A percentile compares a stretch with the other conserved stretches of the same genome.
These are phyloP conservation scores for Tolypocladium tropicale DNA, from an alignment of 2,329 filamentous ascomycete genomes.

Conservation along the genomic window DNA sequence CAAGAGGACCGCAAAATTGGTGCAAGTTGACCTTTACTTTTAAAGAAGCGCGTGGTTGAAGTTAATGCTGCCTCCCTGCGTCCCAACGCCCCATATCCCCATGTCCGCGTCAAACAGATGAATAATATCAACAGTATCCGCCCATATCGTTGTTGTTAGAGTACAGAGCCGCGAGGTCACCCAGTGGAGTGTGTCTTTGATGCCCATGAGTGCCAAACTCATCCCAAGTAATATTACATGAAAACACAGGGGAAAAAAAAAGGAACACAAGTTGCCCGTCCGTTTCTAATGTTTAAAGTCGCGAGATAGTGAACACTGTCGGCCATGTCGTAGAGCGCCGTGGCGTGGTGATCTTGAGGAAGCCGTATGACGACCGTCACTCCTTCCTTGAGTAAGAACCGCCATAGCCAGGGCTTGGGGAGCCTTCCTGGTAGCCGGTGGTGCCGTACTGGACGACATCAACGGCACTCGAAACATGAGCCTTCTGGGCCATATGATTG, in stretches of 20 bases:
- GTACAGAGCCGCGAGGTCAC: not conserved
- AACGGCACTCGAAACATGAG: conserved; percentile 11
- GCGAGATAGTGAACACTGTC: not conserved
- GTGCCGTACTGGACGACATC: conserved; percentile 22
- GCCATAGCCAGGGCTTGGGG: conserved; percentile 18
- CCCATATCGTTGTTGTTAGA: not conserved
- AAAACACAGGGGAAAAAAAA: not conserved
- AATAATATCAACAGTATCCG: not conserved
- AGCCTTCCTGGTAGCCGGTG: conserved; percentile 16
- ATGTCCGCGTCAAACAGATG: not conserved
- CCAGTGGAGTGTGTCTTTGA: not conserved
- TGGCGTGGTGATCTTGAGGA: not conserved
- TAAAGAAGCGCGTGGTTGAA: not conserved
- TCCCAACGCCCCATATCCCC: not conserved
- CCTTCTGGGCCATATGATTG: conserved; percentile 13
- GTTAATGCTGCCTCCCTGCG: not conserved
- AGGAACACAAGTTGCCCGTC: not conserved
- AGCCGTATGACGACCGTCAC: not conserved
- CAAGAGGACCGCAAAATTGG: not conserved
- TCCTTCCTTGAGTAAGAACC: conserved; percentile 9
- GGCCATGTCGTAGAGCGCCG: not conserved
- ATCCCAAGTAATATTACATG: not conserved
- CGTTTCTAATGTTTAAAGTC: not conserved
- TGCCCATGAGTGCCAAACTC: not conserved
- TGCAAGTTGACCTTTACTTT: not conserved